Evolutionary conservation across 352 stramenopile species (phyloP).

Genomic region (Phytophthora sojae): DNA sequence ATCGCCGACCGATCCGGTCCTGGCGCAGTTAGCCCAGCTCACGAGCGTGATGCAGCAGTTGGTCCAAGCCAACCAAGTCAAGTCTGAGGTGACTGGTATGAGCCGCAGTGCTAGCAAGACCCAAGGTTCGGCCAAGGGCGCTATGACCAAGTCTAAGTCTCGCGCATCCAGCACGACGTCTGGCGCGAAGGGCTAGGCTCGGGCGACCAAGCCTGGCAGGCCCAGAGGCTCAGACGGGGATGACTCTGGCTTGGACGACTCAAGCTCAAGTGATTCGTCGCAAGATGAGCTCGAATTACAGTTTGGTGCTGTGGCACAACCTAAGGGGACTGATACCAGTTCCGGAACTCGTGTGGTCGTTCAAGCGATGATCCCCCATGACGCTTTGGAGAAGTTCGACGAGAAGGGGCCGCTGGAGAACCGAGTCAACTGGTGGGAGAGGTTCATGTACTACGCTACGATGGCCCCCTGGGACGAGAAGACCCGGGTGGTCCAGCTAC

Average conservation of each 20-base stretch:
- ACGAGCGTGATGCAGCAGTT: too few species aligned
- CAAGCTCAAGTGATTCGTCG: neutral
- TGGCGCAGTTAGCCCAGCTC: too few species aligned
- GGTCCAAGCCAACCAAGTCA: too few species aligned
- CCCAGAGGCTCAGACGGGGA: too few species aligned
- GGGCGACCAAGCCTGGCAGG: too few species aligned
- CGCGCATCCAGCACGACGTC: too few species aligned
- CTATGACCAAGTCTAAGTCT: too few species aligned
- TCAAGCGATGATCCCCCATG: neutral
- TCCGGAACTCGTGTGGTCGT: neutral
- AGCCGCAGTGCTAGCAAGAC: too few species aligned
- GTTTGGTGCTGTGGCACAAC: neutral
- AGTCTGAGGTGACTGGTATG: too few species aligned
- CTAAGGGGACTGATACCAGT: neutral
- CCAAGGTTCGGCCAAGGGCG: too few species aligned
- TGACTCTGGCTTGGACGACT: neutral
- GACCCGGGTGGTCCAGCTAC: neutral
- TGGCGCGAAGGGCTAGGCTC: too few species aligned
- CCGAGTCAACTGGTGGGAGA: constrained; percentile 6
- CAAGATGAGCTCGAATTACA: neutral
- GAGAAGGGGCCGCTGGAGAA: neutral
- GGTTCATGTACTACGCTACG: constrained; percentile 8
- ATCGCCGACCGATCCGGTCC: too few species aligned
- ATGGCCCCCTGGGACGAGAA: constrained; percentile 2
- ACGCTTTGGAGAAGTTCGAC: neutral